Evolutionary conservation across 1,284 basidiomycete species (phyloP).

Genomic region (Apiotrichum akiyoshidainum): DNA sequence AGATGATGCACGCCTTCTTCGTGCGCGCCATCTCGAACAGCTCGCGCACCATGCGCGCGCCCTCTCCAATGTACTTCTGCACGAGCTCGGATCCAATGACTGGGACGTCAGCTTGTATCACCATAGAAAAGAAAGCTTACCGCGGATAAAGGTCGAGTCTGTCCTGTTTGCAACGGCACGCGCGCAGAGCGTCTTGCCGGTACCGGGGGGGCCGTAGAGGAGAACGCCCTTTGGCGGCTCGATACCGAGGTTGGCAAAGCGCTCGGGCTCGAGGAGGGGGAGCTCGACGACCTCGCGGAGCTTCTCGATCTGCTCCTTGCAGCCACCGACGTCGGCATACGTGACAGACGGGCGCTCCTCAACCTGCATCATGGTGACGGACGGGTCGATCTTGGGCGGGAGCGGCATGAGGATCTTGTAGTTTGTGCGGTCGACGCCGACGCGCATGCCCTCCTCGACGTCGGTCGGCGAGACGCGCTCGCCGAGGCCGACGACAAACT

Average conservation of each 20-base stretch:
- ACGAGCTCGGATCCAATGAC: constrained; percentile 94
- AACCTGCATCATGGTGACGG: constrained; percentile 99
- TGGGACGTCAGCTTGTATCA: constrained; percentile 4
- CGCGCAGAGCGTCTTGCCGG: constrained; percentile 97
- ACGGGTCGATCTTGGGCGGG: constrained; percentile 99
- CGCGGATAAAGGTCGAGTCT: constrained; percentile 98
- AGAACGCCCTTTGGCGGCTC: constrained; percentile 98
- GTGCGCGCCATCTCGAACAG: constrained; percentile 98
- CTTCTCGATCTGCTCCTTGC: constrained; percentile 99
- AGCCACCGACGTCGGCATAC: constrained; percentile 96
- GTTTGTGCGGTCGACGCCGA: constrained; percentile 73
- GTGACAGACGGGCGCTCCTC: constrained; percentile 99
- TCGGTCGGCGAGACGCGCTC: constrained; percentile 96
- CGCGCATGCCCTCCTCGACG: constrained; percentile 99
- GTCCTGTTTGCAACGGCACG: constrained; percentile 98
- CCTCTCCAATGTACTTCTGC: constrained; percentile 99
- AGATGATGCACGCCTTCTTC: constrained; percentile 99
- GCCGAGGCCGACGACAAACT: constrained; percentile 96
- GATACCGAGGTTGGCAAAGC: constrained; percentile 96
- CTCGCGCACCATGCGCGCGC: constrained; percentile 97
- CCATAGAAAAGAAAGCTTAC: constrained; percentile 12
- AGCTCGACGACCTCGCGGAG: constrained; percentile 97
- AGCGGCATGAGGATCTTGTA: constrained; percentile 99
- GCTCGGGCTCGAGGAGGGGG: constrained; percentile 94
- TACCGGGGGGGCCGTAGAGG: constrained; percentile 91